Evolutionary conservation across 768 basidiomycete species (phyloP), one percentile per base, ranked within the genome.

Genomic region (Amanita phalloides): DNA sequence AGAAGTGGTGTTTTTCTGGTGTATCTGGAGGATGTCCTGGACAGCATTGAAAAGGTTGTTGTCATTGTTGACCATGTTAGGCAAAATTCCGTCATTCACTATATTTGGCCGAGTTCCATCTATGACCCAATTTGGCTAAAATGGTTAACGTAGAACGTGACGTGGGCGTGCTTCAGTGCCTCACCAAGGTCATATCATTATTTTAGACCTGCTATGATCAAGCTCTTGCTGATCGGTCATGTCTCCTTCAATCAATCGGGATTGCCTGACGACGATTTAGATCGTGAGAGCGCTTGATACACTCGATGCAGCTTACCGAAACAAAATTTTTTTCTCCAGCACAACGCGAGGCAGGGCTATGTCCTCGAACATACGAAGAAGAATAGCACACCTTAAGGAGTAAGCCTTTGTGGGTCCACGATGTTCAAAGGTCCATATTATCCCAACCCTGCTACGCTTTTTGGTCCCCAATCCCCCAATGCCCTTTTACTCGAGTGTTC

Each of bases 291-390:
- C 11, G 48, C 38, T 2, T 26, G 48, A 44, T 44, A 17, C 30
- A 32, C 17, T 11, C 36, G 33, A 35, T 47, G 20, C 7, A 17
- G 48, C 37, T 38, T 39, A 35, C 48, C 26, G 37, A 30, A 43
- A 28, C n/a, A 38, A 50, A 50, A 9, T 10, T 33, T 33, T 50
- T 42, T 50, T 50, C 28, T 28, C 23, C 28, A 43, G 33, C 17
- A 23, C 17, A 43, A 50, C 38, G 25, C 49, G 49, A 50, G 49
- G 49, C 49, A 43, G 39, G 49, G 28, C 17, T 26, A 42, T 30
- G n/a, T 48, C 35, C 23, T 39, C 37, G 48, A 37, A 39, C 36
- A 37, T 39, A 49, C 48, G n/a, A 39, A 25, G 20, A 50, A 50
- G 41, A 50, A 50, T 7, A 20, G 30, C 17, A 25, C 41, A 6